Evolutionary conservation across 176 grass and related monocot genomes (phyloP).

Genomic region (Juncus inflexus): DNA sequence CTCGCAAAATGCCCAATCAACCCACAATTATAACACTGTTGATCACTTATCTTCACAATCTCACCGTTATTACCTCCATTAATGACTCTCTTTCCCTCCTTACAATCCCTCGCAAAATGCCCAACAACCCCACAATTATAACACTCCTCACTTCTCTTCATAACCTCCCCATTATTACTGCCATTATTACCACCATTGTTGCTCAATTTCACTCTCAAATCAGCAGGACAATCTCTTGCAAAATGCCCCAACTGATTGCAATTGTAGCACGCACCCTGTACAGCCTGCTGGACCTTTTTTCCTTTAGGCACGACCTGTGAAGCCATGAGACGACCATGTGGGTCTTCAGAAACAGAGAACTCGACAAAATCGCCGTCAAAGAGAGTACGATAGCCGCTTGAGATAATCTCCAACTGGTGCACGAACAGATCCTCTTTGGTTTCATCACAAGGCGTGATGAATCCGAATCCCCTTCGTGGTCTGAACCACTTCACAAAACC

Average conservation of each 20-base stretch:
- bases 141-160: slow-evolving; percentile 14
- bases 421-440: slow-evolving; percentile 32
- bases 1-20: slow-evolving; percentile 26
- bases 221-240: too few relatives aligned
- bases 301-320: slow-evolving; percentile 19
- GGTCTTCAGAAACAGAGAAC: slow-evolving; percentile 19
- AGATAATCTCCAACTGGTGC: slow-evolving; percentile 26
- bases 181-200: too few relatives aligned
- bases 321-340: slow-evolving; percentile 34
- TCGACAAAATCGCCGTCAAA: slow-evolving; percentile 31
- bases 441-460: slow-evolving; percentile 21
- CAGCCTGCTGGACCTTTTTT: slow-evolving; percentile 2
- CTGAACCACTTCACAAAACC: slow-evolving; percentile 33
- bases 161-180: background rate
- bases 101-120: too few relatives aligned
- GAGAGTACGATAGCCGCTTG: slow-evolving; percentile 22
- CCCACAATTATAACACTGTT: slow-evolving; percentile 30
- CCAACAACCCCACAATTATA: background rate
- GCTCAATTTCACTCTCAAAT: too few relatives aligned
- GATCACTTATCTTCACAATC: background rate
- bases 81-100: background rate
- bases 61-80: slow-evolving; percentile 2
- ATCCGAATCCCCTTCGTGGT: slow-evolving; percentile 27
- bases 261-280: too few relatives aligned
- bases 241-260: too few relatives aligned